Conservation (phyloP, 2,329 filamentous ascomycete genomes). For the Botrytis aclada region DNA sequence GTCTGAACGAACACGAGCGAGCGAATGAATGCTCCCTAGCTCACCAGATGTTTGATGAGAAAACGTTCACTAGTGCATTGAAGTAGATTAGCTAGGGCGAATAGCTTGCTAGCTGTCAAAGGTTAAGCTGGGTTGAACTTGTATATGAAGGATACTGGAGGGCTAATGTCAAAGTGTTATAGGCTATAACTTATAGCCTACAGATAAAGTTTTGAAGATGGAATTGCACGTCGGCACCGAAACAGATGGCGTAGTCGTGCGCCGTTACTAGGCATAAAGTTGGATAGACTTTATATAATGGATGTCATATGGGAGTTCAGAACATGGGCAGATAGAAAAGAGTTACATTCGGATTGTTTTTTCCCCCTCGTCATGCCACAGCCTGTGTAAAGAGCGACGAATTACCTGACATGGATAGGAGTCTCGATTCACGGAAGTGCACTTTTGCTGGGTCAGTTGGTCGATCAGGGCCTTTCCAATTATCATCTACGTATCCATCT, state of each 20-base stretch:
- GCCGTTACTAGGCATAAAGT: neutral
- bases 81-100: neutral
- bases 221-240: neutral
- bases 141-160: neutral
- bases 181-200: neutral
- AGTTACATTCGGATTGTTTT: neutral
- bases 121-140: neutral
- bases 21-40: neutral
- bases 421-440: neutral
- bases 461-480: conserved; percentile 4
- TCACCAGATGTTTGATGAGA: neutral
- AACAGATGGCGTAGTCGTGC: neutral
- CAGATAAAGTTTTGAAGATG: neutral
- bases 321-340: neutral
- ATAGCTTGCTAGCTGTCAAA: conserved; percentile 10
- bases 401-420: neutral
- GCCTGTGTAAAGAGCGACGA: neutral
- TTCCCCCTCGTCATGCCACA: neutral
- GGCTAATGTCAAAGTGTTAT: neutral
- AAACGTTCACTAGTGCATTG: conserved; percentile 5
- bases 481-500: conserved; percentile 3
- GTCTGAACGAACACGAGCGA: neutral
- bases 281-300: conserved; percentile 4
- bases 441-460: neutral
- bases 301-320: neutral